A percentile compares a stretch with the other conserved stretches of the same genome.
Evolutionary conservation across 1,284 basidiomycete genomes (phyloP).

Genomic region (Heterobasidion irregulare): DNA sequence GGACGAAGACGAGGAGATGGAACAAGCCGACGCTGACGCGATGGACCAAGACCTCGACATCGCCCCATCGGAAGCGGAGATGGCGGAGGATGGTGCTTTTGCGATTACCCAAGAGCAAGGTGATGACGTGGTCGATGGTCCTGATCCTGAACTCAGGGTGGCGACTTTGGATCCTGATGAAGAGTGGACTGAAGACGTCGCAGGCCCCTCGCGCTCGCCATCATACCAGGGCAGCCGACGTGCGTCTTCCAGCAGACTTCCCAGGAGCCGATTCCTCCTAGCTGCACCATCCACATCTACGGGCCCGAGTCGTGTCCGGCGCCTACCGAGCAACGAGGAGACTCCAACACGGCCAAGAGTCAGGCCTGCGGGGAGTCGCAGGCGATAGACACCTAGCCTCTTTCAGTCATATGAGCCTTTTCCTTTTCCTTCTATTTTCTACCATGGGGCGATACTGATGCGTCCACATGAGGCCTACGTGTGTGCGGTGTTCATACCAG

Average conservation of each 20-base stretch:
- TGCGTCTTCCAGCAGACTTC: conserved; percentile 4
- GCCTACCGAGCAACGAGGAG: conserved; percentile 38
- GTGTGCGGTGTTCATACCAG: background rate
- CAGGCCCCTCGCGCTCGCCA: conserved; percentile 5
- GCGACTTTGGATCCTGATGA: conserved; percentile 6
- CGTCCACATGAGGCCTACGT: background rate
- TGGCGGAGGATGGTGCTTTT: conserved; percentile 19
- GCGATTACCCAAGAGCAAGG: conserved; percentile 26
- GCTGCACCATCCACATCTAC: conserved; percentile 15
- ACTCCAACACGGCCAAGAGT: conserved; percentile 56
- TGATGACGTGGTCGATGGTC: conserved; percentile 17
- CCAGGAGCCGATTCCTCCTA: conserved; percentile 3
- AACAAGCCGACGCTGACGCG: conserved; percentile 45
- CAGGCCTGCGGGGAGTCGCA: conserved; percentile 22
- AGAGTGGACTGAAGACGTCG: background rate
- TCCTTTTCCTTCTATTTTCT: background rate
- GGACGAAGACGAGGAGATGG: conserved; percentile 36
- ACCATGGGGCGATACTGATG: background rate
- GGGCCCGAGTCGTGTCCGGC: conserved; percentile 15
- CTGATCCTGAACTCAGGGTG: conserved; percentile 10
- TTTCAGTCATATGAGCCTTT: background rate
- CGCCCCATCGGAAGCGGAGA: conserved; percentile 40
- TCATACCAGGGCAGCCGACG: background rate
- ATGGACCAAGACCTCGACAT: conserved; percentile 61
- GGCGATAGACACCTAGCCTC: conserved; percentile 11